Evolutionary conservation across 768 basidiomycete species (phyloP).

Genomic region (Rhizopogon vulgaris): DNA sequence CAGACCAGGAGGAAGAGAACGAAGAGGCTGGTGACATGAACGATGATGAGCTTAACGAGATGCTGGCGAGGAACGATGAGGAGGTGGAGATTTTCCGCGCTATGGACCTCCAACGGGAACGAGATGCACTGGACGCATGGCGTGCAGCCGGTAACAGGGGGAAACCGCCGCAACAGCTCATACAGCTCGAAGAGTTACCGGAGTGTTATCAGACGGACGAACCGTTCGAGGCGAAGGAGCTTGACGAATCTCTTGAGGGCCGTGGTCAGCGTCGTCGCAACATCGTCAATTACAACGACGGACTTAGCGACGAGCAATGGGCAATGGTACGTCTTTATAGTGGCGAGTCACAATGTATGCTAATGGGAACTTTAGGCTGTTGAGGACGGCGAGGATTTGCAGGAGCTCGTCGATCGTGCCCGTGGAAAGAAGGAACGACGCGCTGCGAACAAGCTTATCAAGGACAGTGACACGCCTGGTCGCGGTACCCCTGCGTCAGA

Average conservation of each 20-base stretch:
- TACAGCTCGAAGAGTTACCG: slow-evolving; percentile 86
- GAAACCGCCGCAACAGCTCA: slow-evolving; percentile 69
- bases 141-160: slow-evolving; percentile 68
- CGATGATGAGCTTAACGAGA: slow-evolving; percentile 90
- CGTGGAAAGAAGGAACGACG: slow-evolving; percentile 64
- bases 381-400: slow-evolving; percentile 76
- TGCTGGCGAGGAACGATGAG: slow-evolving; percentile 80
- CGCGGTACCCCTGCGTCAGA: slow-evolving; percentile 63
- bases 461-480: slow-evolving; percentile 54
- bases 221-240: slow-evolving; percentile 64
- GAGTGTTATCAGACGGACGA: slow-evolving; percentile 85
- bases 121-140: slow-evolving; percentile 61
- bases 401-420: slow-evolving; percentile 62
- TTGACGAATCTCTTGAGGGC: slow-evolving; percentile 54
- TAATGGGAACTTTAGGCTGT: slow-evolving; percentile 42
- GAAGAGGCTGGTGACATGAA: slow-evolving; percentile 91
- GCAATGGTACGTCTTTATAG: slow-evolving; percentile 50
- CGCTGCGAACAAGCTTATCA: slow-evolving; percentile 49
- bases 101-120: slow-evolving; percentile 79
- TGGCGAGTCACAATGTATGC: neutral
- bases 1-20: slow-evolving; percentile 85
- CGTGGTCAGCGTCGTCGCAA: slow-evolving; percentile 81
- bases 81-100: slow-evolving; percentile 72
- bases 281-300: slow-evolving; percentile 89
- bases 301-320: slow-evolving; percentile 92